Conservation (phyloP, 805 yeast species). For the Wickerhamomyces chambardii region DNA sequence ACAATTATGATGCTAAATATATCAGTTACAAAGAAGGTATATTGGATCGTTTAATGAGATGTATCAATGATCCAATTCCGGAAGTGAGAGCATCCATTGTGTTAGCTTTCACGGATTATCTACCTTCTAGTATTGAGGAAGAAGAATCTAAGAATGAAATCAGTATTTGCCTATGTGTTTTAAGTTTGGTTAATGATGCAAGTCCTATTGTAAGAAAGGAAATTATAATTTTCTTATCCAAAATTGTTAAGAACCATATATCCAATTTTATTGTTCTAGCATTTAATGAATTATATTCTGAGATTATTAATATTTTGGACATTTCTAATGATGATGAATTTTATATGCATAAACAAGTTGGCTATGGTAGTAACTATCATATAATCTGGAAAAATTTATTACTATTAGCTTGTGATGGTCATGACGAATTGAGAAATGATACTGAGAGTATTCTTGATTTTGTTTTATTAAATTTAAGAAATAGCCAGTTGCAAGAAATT, state of each 20-base stretch:
- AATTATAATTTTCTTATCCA: slow-evolving; percentile 66
- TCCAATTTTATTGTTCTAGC: slow-evolving; percentile 82
- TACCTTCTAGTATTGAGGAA: slow-evolving; percentile 35
- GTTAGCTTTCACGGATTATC: slow-evolving; percentile 60
- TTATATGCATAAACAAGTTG: slow-evolving; percentile 59
- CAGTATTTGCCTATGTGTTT: slow-evolving; percentile 56
- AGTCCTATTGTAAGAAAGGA: slow-evolving; percentile 86
- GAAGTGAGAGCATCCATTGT: slow-evolving; percentile 87
- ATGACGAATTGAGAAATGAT: slow-evolving; percentile 61
- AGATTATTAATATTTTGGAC: slow-evolving; percentile 33
- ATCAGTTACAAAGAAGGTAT: slow-evolving; percentile 59
- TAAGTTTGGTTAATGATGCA: slow-evolving; percentile 74
- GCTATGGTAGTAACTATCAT: slow-evolving; percentile 79
- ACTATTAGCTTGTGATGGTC: slow-evolving; percentile 82
- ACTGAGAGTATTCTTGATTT: slow-evolving; percentile 74
- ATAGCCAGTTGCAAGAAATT: slow-evolving; percentile 51
- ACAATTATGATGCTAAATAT: slow-evolving; percentile 67
- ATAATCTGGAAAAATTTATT: slow-evolving; percentile 84
- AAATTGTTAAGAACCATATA: slow-evolving; percentile 59
- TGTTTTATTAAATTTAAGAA: slow-evolving; percentile 46
- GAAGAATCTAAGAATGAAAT: slow-evolving; percentile 55
- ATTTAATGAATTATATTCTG: slow-evolving; percentile 76
- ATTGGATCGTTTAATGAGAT: slow-evolving; percentile 41
- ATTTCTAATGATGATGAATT: slow-evolving; percentile 46
- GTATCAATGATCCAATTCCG: slow-evolving; percentile 84